Base-by-base conservation (phyloP, 108 stramenopile genomes). In the Stephanodiscus minutulus region DNA sequence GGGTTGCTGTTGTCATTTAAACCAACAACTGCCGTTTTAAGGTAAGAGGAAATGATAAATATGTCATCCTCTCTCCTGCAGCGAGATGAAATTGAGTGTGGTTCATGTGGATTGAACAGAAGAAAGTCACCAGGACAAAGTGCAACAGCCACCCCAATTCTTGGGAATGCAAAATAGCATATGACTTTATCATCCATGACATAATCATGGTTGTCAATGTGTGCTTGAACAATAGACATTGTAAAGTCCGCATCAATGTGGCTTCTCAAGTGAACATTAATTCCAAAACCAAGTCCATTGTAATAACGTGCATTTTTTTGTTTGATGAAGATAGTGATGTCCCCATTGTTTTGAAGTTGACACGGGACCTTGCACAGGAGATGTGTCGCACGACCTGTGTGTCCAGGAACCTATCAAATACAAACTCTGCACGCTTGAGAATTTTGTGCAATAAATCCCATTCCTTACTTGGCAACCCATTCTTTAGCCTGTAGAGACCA, bases 281-380 rank as follows among this genome's bases (percentile, higher is more conserved):
- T 22, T 2, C 63, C 63, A 64, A 64, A 64, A 17, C 43, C 43
- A 9, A 64, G 2, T 5, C 63, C 63, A 68, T 85, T 52, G 50
- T 24, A 52, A 4, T 20, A 20, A 3, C 22, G 2, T 15, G 47
- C 47, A n/a, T 48, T 2, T 2, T 3, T 48, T 48, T 48, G n/a
- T 6, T 2, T 15, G 2, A 3, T 52, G 50, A 24, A 52, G 20
- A 52, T 3, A 24, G 50, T 39, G 39, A 39, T 39, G 39, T 4
- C 39, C 9, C 39, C 50, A 52, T 21, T 7, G 50, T 24, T 18
- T 7, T 52, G 50, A 52, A 52, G 20, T 18, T 18, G 3, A 52
- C 22, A 24, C 20, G 50, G 3, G 3, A 7, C 50, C 20, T 52
- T 7, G 50, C 50, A 20, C 5, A 3, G 0, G 20, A 20, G 20